These are phyloP conservation scores for Sanguinoderma infundibulare DNA, from an alignment of 1,284 basidiomycete species.

Conservation along the genomic window DNA sequence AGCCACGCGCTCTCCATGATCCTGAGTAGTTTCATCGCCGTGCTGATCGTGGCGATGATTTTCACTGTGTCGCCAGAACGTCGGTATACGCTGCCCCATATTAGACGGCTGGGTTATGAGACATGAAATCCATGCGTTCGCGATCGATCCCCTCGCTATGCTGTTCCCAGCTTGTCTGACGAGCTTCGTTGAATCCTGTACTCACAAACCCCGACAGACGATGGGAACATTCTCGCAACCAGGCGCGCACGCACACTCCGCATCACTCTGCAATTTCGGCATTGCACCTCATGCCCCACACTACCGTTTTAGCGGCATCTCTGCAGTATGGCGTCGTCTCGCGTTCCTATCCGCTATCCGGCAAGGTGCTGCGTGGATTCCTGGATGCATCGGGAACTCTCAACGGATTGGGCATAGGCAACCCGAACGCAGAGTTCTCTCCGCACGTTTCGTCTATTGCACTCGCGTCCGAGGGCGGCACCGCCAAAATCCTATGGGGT, in stretches of 20 bases:
- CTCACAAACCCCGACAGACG: conserved; percentile 48
- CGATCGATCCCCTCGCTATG: too few species aligned
- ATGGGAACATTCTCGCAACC: conserved; percentile 70
- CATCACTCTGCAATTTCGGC: conserved; percentile 56
- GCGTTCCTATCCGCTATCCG: conserved; percentile 74
- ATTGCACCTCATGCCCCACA: conserved; percentile 62
- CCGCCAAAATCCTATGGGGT: conserved; percentile 79
- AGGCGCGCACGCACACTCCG: conserved; percentile 65
- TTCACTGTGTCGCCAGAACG: too few species aligned
- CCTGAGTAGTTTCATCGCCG: too few species aligned
- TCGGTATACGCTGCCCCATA: too few species aligned
- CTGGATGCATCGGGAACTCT: conserved; percentile 67
- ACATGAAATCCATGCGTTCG: too few species aligned
- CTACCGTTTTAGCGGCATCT: conserved; percentile 65
- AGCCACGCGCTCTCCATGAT: too few species aligned
- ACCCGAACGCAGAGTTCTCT: conserved; percentile 79
- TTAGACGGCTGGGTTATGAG: too few species aligned
- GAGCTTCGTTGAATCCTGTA: not conserved
- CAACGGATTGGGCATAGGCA: conserved; percentile 68
- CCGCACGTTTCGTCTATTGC: conserved; percentile 66
- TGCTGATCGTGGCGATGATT: too few species aligned
- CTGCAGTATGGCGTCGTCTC: conserved; percentile 75
- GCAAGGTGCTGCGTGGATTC: conserved; percentile 74
- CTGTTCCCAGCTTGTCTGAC: too few species aligned
- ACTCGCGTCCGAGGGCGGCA: conserved; percentile 65